A percentile compares a stretch with the other conserved stretches of the same genome.
Conservation (phyloP, 2,329 filamentous ascomycete genomes). For the Lachnellula cervina region DNA sequence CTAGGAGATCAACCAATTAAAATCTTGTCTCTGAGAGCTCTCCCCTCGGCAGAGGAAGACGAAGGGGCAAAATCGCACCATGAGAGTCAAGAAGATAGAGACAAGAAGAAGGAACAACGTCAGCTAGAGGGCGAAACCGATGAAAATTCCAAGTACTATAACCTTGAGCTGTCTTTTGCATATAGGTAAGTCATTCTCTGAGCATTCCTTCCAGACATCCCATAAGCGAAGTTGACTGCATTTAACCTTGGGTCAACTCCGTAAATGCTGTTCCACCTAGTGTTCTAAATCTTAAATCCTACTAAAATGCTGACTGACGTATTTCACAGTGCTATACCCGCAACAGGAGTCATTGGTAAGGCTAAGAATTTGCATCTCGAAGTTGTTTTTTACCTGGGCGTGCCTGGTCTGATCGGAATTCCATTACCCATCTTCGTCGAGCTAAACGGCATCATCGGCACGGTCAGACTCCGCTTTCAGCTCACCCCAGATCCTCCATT, state of each 20-base stretch:
- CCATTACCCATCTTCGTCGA: conserved; percentile 18
- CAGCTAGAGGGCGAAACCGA: conserved; percentile 18
- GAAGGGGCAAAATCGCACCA: conserved; percentile 4
- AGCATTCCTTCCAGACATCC: too few species aligned
- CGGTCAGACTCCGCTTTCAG: conserved; percentile 16
- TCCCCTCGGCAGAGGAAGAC: conserved; percentile 17
- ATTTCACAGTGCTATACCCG: conserved; percentile 16
- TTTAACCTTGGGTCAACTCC: too few species aligned
- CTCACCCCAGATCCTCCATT: conserved; percentile 17
- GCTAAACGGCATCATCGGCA: conserved; percentile 19
- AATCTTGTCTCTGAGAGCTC: conserved; percentile 14
- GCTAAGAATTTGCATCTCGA: conserved; percentile 23
- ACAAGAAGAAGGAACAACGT: conserved; percentile 13
- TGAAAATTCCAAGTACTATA: conserved; percentile 15
- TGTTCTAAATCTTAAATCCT: too few species aligned
- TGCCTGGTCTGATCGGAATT: conserved; percentile 16
- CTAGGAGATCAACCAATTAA: conserved; percentile 19
- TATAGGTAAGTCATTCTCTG: too few species aligned
- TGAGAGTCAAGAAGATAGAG: conserved; percentile 12
- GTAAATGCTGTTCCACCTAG: too few species aligned
- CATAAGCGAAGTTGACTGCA: too few species aligned
- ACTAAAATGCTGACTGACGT: too few species aligned
- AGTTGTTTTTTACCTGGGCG: conserved; percentile 18
- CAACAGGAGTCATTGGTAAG: conserved; percentile 19
- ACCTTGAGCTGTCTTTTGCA: conserved; percentile 18